Conservation (phyloP, 495 filamentous ascomycete species). For the Cercophora samala region DNA sequence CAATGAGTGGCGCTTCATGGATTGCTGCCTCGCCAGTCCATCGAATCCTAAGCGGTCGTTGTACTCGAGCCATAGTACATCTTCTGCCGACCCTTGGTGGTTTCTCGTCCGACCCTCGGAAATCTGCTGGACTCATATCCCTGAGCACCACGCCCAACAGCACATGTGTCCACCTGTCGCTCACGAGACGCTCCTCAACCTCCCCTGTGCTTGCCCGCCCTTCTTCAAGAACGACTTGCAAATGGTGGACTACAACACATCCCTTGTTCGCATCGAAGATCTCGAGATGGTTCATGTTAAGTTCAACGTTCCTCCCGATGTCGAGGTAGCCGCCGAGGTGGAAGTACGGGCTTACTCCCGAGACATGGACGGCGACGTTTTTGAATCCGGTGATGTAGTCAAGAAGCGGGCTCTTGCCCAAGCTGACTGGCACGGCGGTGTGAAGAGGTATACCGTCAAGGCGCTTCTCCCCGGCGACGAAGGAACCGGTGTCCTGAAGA, state of each 20-base stretch:
- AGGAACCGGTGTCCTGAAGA: constrained; percentile 79
- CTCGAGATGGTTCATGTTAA: constrained; percentile 90
- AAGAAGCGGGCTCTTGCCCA: constrained; percentile 85
- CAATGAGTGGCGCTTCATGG: constrained; percentile 94
- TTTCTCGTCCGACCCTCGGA: constrained; percentile 85
- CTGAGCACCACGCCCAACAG: constrained; percentile 78
- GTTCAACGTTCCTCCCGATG: constrained; percentile 78
- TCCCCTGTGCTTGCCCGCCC: constrained; percentile 80
- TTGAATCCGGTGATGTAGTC: constrained; percentile 85
- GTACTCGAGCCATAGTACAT: constrained; percentile 68
- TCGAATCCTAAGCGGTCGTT: constrained; percentile 75
- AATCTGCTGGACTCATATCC: constrained; percentile 92
- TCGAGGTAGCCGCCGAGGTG: constrained; percentile 91
- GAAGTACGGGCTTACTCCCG: constrained; percentile 75
- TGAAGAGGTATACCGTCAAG: constrained; percentile 90
- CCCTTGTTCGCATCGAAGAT: constrained; percentile 77
- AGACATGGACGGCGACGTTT: constrained; percentile 86
- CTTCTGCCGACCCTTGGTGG: constrained; percentile 80
- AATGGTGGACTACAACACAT: constrained; percentile 89
- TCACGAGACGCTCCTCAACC: constrained; percentile 74
- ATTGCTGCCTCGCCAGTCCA: constrained; percentile 86
- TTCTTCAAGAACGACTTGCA: constrained; percentile 79
- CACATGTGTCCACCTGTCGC: constrained; percentile 87
- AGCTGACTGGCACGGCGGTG: constrained; percentile 81
- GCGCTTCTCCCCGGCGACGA: constrained; percentile 87